Evolutionary conservation across 768 basidiomycete genomes (phyloP), one percentile per base, ranked within the genome.

Genomic region (Sistotremastrum suecicum): DNA sequence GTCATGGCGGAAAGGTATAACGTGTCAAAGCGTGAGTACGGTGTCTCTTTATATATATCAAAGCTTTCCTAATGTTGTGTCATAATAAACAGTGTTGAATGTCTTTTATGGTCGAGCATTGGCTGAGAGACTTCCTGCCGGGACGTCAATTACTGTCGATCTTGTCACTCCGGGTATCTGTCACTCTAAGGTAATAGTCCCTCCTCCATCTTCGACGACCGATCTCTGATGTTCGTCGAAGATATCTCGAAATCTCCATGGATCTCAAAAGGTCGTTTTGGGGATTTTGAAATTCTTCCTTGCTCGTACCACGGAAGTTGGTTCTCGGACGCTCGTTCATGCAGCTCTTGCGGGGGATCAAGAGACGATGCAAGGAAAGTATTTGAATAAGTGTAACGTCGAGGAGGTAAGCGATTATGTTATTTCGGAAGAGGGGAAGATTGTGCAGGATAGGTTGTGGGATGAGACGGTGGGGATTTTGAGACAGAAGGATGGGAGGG

Each of bases 131-230:
- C 54, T 70, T 11, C 56, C 59, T 4, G 39, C 50, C 5, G 47
- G 55, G 32, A 50, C 53, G 1, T 48, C 60, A 0, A 46, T 69
- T 12, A 62, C 66, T 34, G 59, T 65, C 44, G 60, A 61, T 45
- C 38, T 60, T 34, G 58, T 66, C 33, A 63, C 65, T 43, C 71
- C 71, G n/a, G 70, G 69, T 2, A 64, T 59, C 51, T 68, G 68
- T 53, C 43, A 52, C n/a, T 69, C 68, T 5, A 60, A 64, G 20
- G 53, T 74, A 20, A 2, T 20, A 20, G 20, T 2, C 20, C 20
- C 20, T 20, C 20, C 20, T 20, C 20, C 20, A 2, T 20, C 20
- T 20, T 20, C 20, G 20, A 20, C 20, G 2, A 20, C 2, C 20
- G 20, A 20, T 20, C 20, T 20, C 20, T 20, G 20, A 20, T 20